A percentile compares a stretch with the other conserved stretches of the same genome.
These are phyloP conservation scores for Crucibulum laeve DNA, from an alignment of 768 basidiomycete genomes.

Conservation along the genomic window DNA sequence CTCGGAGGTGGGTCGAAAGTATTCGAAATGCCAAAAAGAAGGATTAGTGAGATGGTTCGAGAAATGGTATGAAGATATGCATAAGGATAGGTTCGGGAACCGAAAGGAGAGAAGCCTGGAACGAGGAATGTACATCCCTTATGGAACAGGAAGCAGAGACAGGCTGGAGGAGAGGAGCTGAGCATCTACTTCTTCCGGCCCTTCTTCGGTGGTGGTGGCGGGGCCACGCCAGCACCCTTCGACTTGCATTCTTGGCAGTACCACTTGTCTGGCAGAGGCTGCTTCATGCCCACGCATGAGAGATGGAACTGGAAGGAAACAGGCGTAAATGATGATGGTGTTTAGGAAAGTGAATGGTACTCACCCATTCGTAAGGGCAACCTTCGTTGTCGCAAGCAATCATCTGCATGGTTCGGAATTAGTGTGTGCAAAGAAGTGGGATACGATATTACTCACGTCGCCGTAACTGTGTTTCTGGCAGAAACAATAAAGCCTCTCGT, in stretches of 20 bases:
- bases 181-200: slow-evolving; percentile 15
- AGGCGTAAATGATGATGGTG: background rate
- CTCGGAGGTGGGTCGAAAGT: no score
- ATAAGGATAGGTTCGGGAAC: no score
- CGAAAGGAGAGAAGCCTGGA: no score
- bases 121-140: no score
- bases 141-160: no score
- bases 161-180: no score
- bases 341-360: slow-evolving; percentile 13
- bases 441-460: slow-evolving; percentile 30
- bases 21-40: no score
- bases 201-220: slow-evolving; percentile 14
- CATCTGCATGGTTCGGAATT: slow-evolving; percentile 36
- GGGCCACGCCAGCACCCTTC: slow-evolving; percentile 25
- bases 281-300: slow-evolving; percentile 52
- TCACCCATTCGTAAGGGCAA: slow-evolving; percentile 69
- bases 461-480: slow-evolving; percentile 48
- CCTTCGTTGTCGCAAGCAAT: slow-evolving; percentile 68
- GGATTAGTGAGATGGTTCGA: no score
- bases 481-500: slow-evolving; percentile 46
- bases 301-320: slow-evolving; percentile 48
- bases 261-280: slow-evolving; percentile 46
- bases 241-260: slow-evolving; percentile 47
- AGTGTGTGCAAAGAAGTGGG: background rate
- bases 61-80: no score